Evolutionary conservation across 2,329 filamentous ascomycete species (phyloP).

Genomic region (Macroventuria anomochaeta): DNA sequence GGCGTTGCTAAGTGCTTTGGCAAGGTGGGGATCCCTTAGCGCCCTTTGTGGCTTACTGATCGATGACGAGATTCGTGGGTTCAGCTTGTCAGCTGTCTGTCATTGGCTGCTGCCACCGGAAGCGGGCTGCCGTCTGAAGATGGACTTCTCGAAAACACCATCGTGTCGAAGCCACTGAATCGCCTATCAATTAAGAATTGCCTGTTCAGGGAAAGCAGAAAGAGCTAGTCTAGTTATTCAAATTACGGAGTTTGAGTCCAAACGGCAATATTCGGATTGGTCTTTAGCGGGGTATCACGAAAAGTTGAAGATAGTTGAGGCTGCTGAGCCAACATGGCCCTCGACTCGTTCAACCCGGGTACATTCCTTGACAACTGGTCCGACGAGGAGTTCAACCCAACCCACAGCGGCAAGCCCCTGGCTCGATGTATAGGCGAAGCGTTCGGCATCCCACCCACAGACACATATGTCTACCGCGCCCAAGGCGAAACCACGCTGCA

Average conservation of each 20-base stretch:
- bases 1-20: constrained; percentile 24
- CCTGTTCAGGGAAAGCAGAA: constrained; percentile 2
- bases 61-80: constrained; percentile 35
- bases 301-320: background rate
- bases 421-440: constrained; percentile 54
- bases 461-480: constrained; percentile 60
- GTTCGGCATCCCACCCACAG: constrained; percentile 55
- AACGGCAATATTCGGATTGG: background rate
- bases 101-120: constrained; percentile 29
- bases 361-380: constrained; percentile 54
- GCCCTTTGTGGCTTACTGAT: constrained; percentile 34
- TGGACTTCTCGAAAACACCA: constrained; percentile 7
- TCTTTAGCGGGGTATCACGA: background rate
- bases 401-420: constrained; percentile 43
- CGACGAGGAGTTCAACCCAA: constrained; percentile 42
- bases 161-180: constrained; percentile 7
- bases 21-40: constrained; percentile 16
- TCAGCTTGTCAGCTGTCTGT: constrained; percentile 24
- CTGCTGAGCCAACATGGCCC: constrained; percentile 24
- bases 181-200: background rate
- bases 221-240: background rate
- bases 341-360: constrained; percentile 54
- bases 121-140: constrained; percentile 2
- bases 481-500: constrained; percentile 58
- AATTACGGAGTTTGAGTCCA: background rate